Conservation (phyloP, 139 green algal species). For the Protoeuglena noctilucae region DNA sequence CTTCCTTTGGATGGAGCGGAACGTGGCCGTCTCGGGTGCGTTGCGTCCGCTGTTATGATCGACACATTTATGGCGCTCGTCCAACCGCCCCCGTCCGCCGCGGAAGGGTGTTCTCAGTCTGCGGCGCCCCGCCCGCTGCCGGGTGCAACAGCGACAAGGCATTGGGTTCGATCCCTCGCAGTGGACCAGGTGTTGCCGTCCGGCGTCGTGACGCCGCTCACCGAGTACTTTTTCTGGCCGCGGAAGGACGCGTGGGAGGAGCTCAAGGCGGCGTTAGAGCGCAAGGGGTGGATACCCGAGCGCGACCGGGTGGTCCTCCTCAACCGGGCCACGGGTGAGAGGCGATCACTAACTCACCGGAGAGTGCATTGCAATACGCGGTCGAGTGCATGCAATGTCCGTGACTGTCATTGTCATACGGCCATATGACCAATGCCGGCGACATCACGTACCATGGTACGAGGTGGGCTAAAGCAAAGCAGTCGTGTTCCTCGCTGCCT, state of each 20-base stretch:
- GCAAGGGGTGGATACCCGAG: slow-evolving; percentile 54
- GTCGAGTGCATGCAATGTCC: too few relatives aligned
- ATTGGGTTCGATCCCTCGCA: too few relatives aligned
- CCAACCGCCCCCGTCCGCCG: neutral
- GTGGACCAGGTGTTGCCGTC: slow-evolving; percentile 13
- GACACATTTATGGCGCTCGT: slow-evolving; percentile 4
- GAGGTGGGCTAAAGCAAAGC: too few relatives aligned
- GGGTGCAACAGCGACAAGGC: too few relatives aligned
- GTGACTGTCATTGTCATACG: too few relatives aligned
- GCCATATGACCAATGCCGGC: too few relatives aligned
- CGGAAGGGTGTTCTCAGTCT: neutral
- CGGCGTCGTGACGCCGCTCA: slow-evolving; percentile 52
- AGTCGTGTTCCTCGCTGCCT: too few relatives aligned
- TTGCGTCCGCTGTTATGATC: neutral
- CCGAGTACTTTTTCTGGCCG: slow-evolving; percentile 86
- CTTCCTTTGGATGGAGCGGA: slow-evolving; percentile 79
- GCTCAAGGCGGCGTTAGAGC: slow-evolving; percentile 55
- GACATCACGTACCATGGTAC: too few relatives aligned
- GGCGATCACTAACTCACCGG: too few relatives aligned
- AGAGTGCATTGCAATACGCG: too few relatives aligned
- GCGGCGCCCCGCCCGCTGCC: neutral
- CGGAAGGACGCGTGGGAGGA: slow-evolving; percentile 83
- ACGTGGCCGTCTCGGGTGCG: slow-evolving; percentile 42
- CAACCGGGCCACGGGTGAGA: slow-evolving; percentile 56
- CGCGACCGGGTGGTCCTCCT: slow-evolving; percentile 44